Evolutionary conservation across 2,329 filamentous ascomycete species (phyloP).

Genomic region (Huntiella omanensis): DNA sequence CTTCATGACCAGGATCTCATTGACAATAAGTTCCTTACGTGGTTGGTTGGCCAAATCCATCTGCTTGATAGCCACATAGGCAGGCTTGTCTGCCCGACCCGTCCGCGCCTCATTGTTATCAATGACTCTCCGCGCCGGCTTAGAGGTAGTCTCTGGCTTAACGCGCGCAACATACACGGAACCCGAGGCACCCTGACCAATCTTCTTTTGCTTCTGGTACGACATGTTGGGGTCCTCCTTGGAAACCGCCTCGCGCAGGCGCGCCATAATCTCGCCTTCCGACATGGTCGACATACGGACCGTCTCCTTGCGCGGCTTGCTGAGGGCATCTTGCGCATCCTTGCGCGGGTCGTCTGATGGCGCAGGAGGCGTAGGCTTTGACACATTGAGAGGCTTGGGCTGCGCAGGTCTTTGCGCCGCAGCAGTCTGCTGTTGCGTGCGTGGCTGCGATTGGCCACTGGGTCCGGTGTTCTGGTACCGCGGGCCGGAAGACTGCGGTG

Average conservation of each 20-base stretch:
- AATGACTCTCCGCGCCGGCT: constrained; percentile 58
- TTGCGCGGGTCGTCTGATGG: constrained; percentile 51
- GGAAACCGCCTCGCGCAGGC: constrained; percentile 82
- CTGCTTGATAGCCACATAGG: constrained; percentile 96
- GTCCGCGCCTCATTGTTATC: constrained; percentile 54
- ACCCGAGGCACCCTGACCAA: constrained; percentile 92
- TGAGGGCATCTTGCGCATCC: constrained; percentile 73
- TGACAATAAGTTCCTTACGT: constrained; percentile 93
- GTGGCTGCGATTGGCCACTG: constrained; percentile 3
- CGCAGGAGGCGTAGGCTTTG: constrained; percentile 36
- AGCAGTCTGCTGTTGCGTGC: constrained; percentile 21
- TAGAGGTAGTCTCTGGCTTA: constrained; percentile 70
- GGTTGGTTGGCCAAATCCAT: constrained; percentile 98
- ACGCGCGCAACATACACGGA: constrained; percentile 97
- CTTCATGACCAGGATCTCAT: constrained; percentile 99
- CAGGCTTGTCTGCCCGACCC: constrained; percentile 17
- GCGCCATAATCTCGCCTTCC: constrained; percentile 92
- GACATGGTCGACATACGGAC: constrained; percentile 98
- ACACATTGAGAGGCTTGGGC: constrained; percentile 64
- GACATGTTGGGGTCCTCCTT: constrained; percentile 88
- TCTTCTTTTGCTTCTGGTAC: constrained; percentile 99
- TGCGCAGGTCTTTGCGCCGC: constrained; percentile 37
- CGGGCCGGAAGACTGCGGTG: constrained; percentile 26
- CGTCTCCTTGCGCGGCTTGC: constrained; percentile 78
- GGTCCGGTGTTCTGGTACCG: constrained; percentile 30